These are phyloP conservation scores for Lasiosphaeris hirsuta DNA, from an alignment of 495 filamentous ascomycete genomes.

Conservation along the genomic window DNA sequence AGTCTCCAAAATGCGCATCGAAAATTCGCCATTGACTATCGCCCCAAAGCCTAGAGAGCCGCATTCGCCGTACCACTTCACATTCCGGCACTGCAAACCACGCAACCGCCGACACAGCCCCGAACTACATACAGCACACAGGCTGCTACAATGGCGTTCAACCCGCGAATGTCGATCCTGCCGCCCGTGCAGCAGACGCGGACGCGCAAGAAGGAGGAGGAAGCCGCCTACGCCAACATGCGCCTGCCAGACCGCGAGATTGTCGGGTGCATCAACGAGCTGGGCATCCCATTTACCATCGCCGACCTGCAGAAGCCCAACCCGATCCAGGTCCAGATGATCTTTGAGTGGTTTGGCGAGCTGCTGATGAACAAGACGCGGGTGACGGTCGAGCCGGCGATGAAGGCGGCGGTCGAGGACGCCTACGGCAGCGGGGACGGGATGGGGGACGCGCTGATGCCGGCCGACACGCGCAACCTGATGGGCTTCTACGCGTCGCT, in stretches of 20 bases:
- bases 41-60: too few species aligned
- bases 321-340: constrained; percentile 87
- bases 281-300: constrained; percentile 82
- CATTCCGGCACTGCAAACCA: neutral
- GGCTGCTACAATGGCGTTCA: constrained; percentile 57
- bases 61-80: neutral
- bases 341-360: constrained; percentile 96
- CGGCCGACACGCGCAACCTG: constrained; percentile 80
- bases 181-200: constrained; percentile 55
- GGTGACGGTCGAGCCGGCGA: constrained; percentile 88
- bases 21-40: too few species aligned
- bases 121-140: neutral
- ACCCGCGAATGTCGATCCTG: constrained; percentile 72
- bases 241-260: constrained; percentile 83
- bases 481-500: constrained; percentile 89
- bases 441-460: constrained; percentile 70
- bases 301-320: constrained; percentile 92
- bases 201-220: constrained; percentile 68
- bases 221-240: constrained; percentile 80
- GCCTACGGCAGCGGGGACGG: constrained; percentile 71
- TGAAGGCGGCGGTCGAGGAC: constrained; percentile 85
- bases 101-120: neutral
- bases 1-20: too few species aligned
- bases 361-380: constrained; percentile 86
- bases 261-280: constrained; percentile 93